Evolutionary conservation across 177 flowering plant species (phyloP), one percentile per base, ranked within the genome.

Genomic region (Tripterygium wilfordii): DNA sequence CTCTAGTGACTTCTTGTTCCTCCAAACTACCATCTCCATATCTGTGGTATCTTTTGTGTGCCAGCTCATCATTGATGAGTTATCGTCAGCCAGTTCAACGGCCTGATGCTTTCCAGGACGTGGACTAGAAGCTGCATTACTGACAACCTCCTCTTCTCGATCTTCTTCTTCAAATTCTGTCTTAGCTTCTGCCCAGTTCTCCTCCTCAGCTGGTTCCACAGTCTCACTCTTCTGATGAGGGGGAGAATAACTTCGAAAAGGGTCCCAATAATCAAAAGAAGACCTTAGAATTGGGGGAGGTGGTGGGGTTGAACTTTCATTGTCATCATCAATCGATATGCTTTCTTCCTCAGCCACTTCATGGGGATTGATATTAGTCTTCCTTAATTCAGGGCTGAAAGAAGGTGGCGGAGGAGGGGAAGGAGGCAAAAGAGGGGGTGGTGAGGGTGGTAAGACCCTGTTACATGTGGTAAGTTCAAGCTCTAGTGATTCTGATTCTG

Each of bases 171-270:
- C 77, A 48, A 85, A 82, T 39, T 83, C 88, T 2, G 78, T 65
- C 33, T 68, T 76, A 8, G 86, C 62, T 68, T 83, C 95, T 4
- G 59, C 88, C 89, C 90, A 83, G 10, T 69, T 63, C 52, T 89
- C 95, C 45, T 82, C 88, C 55, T 78, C 89, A n/a, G 21, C 58
- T 39, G 39, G 72, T 25, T 77, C 69, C 18, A 43, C 57, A 0
- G 22, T 25, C 37, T 57, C 76, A 50, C 35, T 51, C 53, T 58
- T 62, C 48, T 50, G 58, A 21, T 33, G 52, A 46, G 9, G 49
- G 0, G 51, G 65, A 0, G 59, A 56, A 27, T 72, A 53, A 33
- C 67, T 39, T 14, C 45, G 63, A 56, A 82, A 80, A 21, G 73
- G 75, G 54, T 81, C 72, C 83, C 70, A 74, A 36, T 33, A 63